phyloP scores from a whole-genome alignment of 1,284 basidiomycete species.

The Ustilago shanxiensis region DNA sequence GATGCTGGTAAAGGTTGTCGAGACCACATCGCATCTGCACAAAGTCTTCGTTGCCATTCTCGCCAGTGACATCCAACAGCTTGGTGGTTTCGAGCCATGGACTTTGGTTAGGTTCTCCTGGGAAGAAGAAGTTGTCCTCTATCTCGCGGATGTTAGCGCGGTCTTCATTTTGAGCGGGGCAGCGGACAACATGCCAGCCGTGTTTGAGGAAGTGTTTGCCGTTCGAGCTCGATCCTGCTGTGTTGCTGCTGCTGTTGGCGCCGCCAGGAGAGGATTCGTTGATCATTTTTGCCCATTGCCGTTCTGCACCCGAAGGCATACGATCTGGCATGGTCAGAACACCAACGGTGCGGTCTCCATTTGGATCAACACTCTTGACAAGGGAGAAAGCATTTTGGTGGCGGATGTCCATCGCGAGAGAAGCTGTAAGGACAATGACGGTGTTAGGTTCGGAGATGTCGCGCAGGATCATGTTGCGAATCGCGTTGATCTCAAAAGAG shows the following conservation, averaged over 20 bases:
- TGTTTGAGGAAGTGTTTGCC: constrained; percentile 25
- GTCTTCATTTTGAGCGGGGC: constrained; percentile 25
- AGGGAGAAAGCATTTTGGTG: constrained; percentile 23
- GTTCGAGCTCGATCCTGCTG: neutral
- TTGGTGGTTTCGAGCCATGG: constrained; percentile 16
- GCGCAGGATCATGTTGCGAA: constrained; percentile 19
- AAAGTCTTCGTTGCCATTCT: constrained; percentile 19
- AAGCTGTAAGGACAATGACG: constrained; percentile 24
- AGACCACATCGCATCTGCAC: constrained; percentile 21
- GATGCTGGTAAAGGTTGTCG: constrained; percentile 16
- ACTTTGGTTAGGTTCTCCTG: neutral
- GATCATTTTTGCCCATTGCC: constrained; percentile 29
- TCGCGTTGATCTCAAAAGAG: constrained; percentile 8
- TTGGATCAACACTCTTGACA: constrained; percentile 8
- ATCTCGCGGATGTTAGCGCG: constrained; percentile 6
- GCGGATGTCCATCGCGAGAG: constrained; percentile 20
- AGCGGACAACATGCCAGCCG: constrained; percentile 39
- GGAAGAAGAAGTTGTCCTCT: constrained; percentile 18
- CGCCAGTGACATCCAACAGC: constrained; percentile 6
- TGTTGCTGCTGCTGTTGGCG: neutral
- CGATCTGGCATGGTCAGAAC: constrained; percentile 41
- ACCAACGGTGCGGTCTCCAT: constrained; percentile 23
- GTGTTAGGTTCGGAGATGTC: constrained; percentile 20
- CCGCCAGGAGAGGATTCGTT: constrained; percentile 20
- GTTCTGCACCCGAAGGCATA: constrained; percentile 15